Percentiles rank a stretch among this genome's conserved stretches.
These are phyloP conservation scores for Pythium oligandrum DNA, from an alignment of 352 stramenopile genomes.

Conservation along the genomic window DNA sequence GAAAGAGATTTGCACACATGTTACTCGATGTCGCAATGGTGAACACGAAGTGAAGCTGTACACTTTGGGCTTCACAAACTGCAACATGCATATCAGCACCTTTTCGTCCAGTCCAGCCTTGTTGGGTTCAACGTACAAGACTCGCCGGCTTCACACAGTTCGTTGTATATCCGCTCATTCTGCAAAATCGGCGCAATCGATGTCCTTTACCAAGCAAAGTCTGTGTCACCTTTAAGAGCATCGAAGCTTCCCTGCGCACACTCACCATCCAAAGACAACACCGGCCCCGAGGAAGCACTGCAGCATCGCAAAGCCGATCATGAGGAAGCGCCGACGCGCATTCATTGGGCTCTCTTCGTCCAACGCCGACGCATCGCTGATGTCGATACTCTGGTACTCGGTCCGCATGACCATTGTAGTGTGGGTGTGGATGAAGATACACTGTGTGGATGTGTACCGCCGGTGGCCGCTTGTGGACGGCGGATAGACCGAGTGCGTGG, in stretches of 20 bases:
- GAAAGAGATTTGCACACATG: constrained; percentile 58
- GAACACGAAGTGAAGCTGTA: constrained; percentile 54
- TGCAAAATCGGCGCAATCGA: constrained; percentile 56
- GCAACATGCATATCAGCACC: neutral
- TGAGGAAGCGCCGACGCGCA: constrained; percentile 24
- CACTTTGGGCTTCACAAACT: constrained; percentile 53
- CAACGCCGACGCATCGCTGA: too few species aligned
- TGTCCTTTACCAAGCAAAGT: constrained; percentile 25
- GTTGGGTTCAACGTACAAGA: constrained; percentile 21
- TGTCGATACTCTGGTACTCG: too few species aligned
- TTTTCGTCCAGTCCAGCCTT: neutral
- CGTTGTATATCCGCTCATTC: constrained; percentile 49
- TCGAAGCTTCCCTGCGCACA: neutral
- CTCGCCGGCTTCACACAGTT: constrained; percentile 35
- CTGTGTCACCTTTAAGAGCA: too few species aligned
- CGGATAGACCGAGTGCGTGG: too few species aligned
- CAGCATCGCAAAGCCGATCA: constrained; percentile 50
- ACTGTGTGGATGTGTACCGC: too few species aligned
- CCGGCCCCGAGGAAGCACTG: constrained; percentile 58
- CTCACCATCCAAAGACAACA: constrained; percentile 58
- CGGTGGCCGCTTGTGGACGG: too few species aligned
- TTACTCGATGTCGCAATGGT: constrained; percentile 54
- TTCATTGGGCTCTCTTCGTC: neutral
- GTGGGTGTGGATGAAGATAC: too few species aligned
- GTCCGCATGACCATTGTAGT: too few species aligned